Conservation (phyloP, 345 rosid genomes). For the Melaleuca quinquenervia region DNA sequence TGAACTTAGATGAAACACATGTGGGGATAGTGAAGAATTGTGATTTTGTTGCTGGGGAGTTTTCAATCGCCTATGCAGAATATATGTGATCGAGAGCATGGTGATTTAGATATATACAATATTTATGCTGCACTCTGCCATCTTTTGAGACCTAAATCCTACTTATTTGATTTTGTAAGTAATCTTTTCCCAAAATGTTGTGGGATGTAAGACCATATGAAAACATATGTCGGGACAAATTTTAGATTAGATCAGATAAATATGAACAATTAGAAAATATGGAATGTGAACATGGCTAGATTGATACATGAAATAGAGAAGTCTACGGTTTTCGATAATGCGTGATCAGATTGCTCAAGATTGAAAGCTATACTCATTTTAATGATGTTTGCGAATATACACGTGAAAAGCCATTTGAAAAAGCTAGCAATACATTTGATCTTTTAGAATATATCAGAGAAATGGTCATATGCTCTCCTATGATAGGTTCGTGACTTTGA, state of each 20-base stretch:
- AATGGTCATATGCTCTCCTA: background rate
- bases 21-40: slow-evolving; percentile 20
- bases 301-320: background rate
- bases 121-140: slow-evolving; percentile 33
- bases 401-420: background rate
- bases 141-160: background rate
- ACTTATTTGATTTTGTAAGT: slow-evolving; percentile 10
- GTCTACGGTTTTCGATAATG: background rate
- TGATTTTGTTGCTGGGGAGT: slow-evolving; percentile 5
- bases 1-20: slow-evolving; percentile 35
- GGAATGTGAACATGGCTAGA: background rate
- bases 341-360: background rate
- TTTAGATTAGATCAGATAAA: background rate
- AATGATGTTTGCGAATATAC: too few relatives aligned
- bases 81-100: slow-evolving; percentile 5
- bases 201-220: background rate
- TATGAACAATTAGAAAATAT: background rate
- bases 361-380: too few relatives aligned
- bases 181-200: background rate
- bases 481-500: slow-evolving; percentile 9
- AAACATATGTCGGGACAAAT: background rate
- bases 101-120: slow-evolving; percentile 16
- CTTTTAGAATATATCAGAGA: background rate
- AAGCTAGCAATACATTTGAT: background rate
- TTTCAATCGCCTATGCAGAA: slow-evolving; percentile 1